Evolutionary conservation across 2,329 filamentous ascomycete species (phyloP), one percentile per base, ranked within the genome.

Genomic region (Aureobasidium melanogenum): DNA sequence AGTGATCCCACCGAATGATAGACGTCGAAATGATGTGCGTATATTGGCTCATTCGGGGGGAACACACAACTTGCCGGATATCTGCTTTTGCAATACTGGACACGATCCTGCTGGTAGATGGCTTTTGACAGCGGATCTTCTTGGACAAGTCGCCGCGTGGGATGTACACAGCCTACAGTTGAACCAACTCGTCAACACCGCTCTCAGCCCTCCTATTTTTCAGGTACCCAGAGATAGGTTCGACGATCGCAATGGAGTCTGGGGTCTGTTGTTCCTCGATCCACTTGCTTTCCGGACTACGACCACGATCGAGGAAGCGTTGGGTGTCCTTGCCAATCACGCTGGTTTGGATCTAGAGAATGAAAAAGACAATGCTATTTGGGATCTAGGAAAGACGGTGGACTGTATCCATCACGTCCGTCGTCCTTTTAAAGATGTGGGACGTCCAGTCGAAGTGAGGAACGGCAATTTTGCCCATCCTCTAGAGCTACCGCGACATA

Each of bases 1-100:
- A 7, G 22, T 46, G 30, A 12, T 14, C 15, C 59, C 59, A 9
- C 50, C 50, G 8, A 59, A 50, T 19, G 54, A 54, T 34, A 48
- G 62, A 15, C 44, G 63, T 52, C 68, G 61, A 61, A 68, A 68
- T 60, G 65, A 67, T 63, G 73, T 64, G 64, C 69, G 64, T 61
- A 67, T 46, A 59, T 61, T 68, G 59, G n/a, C 34, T 28, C 43
- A 50, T 15, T 66, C 63, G 65, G 76, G 68, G 62, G 69, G 68
- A 19, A 64, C 64, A 5, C 63, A 70, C 9, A 86, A 87, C 65
- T 82, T 86, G 19, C 84, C 84, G 1, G 76, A 75, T 48, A 75
- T 87, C 22, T 75, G 77, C 0, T 86, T 87, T 67, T 77, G 83
- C 63, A 85, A 85, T 64, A 83, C 76, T 39, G 78, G 79, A 17